Evolutionary conservation across 1,284 basidiomycete genomes (phyloP), one percentile per base, ranked within the genome.

Genomic region (Ganoderma leucocontextum): DNA sequence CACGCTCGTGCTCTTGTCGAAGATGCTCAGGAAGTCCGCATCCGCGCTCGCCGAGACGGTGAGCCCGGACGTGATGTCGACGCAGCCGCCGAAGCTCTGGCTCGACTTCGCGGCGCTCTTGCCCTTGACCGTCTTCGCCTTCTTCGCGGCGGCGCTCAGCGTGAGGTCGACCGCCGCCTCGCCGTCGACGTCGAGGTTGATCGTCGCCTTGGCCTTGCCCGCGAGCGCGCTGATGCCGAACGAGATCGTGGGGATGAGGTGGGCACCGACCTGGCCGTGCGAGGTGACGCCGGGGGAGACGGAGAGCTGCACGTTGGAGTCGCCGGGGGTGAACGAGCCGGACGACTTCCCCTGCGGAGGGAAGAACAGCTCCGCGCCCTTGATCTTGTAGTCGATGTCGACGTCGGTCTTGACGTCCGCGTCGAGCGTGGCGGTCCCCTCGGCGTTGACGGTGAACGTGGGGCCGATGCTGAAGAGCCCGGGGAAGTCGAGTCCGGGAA

Each of bases 201-300:
- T 75, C 8, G 77, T 76, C 38, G 84, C 81, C 13, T 80, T 71
- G 7, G 78, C 80, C 8, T 75, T 66, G 57, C 76, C 78, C 8
- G 72, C 79, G 5, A 87, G 75, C 5, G 82, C 84, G 4, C 74
- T 76, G 38, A 88, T 70, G 6, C 83, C 84, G 61, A 87, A 75
- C 53, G 83, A 81, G 62, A 88, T 65, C 72, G 78, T 79, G 2
- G 87, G 87, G 63, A 86, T 87, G 59, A 88, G 75, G 73, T 88
- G 85, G 4, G 83, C 85, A 33, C 78, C 75, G 44, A 88, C 68
- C 4, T 77, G 80, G 7, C 83, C 86, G 0, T 77, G 81, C 13
- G 82, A 80, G 8, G 75, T 76, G 44, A 82, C 78, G 35, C 76
- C 79, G 1, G 85, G 83, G 64, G 74, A 79, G 38, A 81, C 81